Evolutionary conservation across 2,329 filamentous ascomycete genomes (phyloP).

Genomic region (Cercospora sp.): DNA sequence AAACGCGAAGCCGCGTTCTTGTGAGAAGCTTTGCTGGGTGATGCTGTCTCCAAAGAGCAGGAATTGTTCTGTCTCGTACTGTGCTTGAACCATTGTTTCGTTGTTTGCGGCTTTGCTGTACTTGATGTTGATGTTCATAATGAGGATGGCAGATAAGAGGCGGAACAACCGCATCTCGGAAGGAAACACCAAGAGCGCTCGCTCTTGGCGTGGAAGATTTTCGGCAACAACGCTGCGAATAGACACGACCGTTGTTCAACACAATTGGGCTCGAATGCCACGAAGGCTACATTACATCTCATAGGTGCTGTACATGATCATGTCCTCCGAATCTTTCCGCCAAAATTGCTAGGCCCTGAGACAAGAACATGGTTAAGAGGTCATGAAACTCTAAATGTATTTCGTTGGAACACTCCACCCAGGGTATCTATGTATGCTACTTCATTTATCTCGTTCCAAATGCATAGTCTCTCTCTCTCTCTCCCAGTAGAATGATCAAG

Average conservation of each 20-base stretch:
- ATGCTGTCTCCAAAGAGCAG: constrained; percentile 91
- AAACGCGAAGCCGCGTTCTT: constrained; percentile 68
- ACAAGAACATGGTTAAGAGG: neutral
- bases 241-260: neutral
- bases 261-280: neutral
- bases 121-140: constrained; percentile 11
- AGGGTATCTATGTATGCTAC: neutral
- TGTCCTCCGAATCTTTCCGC: neutral
- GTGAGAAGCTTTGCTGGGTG: constrained; percentile 65
- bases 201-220: neutral
- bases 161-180: neutral
- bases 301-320: neutral
- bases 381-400: neutral
- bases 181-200: neutral
- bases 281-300: neutral
- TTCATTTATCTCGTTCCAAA: neutral
- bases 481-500: neutral
- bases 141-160: neutral
- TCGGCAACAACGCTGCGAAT: neutral
- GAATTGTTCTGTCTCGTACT: constrained; percentile 40
- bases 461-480: neutral
- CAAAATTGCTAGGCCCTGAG: neutral
- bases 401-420: neutral
- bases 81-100: constrained; percentile 2
- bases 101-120: neutral